phyloP scores from a whole-genome alignment of 1,284 basidiomycete species.

The Cyathus pygmaeus region DNA sequence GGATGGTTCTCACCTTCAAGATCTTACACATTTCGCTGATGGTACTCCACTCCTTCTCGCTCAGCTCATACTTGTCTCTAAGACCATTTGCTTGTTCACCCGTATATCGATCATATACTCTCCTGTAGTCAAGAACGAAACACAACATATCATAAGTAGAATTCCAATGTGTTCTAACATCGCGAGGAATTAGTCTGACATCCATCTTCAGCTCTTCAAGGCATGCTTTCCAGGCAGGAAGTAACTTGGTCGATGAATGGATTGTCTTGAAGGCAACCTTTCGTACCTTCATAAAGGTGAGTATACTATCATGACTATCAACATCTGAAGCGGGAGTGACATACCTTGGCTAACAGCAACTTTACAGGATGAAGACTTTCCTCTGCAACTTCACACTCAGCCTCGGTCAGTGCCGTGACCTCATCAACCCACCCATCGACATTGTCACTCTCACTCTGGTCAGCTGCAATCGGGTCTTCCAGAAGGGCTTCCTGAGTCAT shows the following conservation, averaged over 20 bases:
- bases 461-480: too few species aligned
- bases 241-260: constrained; percentile 2
- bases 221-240: not conserved
- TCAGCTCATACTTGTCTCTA: not conserved
- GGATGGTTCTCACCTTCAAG: not conserved
- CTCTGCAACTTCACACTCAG: too few species aligned
- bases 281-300: constrained; percentile 27
- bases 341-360: too few species aligned
- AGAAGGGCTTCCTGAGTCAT: too few species aligned
- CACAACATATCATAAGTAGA: not conserved
- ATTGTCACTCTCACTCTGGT: too few species aligned
- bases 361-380: too few species aligned
- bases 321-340: not conserved
- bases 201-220: constrained; percentile 3
- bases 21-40: not conserved
- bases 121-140: not conserved
- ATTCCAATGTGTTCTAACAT: constrained; percentile 6
- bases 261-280: constrained; percentile 29
- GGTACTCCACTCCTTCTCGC: not conserved
- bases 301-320: too few species aligned
- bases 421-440: too few species aligned
- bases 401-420: too few species aligned
- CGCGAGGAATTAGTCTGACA: constrained; percentile 9
- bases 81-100: not conserved
- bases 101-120: not conserved